phyloP scores from a whole-genome alignment of 2,329 filamentous ascomycete species.

The Myriosclerotinia curreyana region DNA sequence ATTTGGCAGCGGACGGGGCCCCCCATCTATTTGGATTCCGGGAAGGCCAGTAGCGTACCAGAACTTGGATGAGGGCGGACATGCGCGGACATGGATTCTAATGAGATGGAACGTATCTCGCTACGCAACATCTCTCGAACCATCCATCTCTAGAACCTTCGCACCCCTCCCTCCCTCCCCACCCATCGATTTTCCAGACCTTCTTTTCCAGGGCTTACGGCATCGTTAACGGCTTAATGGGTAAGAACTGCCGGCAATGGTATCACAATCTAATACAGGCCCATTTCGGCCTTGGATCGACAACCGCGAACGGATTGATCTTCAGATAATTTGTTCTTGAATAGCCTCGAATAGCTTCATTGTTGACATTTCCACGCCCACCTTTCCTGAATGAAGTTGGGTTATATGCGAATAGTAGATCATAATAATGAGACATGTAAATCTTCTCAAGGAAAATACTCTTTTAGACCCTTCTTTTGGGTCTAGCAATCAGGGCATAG shows the following conservation, averaged over 20 bases:
- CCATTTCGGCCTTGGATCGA: slow-evolving; percentile 11
- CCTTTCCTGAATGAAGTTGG: neutral
- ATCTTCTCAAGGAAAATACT: neutral
- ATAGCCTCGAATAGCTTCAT: slow-evolving; percentile 14
- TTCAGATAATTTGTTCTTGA: slow-evolving; percentile 11
- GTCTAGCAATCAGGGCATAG: neutral
- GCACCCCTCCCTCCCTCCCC: slow-evolving; percentile 15
- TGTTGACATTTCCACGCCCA: slow-evolving; percentile 10
- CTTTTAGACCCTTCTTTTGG: slow-evolving; percentile 8
- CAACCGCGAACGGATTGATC: slow-evolving; percentile 19
- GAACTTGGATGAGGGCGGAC: slow-evolving; percentile 4
- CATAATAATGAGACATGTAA: slow-evolving; percentile 16
- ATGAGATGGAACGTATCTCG: slow-evolving; percentile 10
- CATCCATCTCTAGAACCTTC: slow-evolving; percentile 5
- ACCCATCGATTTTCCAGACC: slow-evolving; percentile 9
- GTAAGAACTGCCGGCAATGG: slow-evolving; percentile 19
- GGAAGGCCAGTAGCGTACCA: slow-evolving; percentile 7
- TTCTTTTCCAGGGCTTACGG: slow-evolving; percentile 5
- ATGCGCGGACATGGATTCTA: slow-evolving; percentile 11
- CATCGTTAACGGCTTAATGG: slow-evolving; percentile 11
- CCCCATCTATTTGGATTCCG: slow-evolving; percentile 5
- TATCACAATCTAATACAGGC: slow-evolving; percentile 6
- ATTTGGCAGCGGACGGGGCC: slow-evolving; percentile 13
- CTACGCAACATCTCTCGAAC: neutral
- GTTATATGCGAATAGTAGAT: slow-evolving; percentile 11